Conservation (phyloP, 257 asterid genomes). For the Salvia splendens region DNA sequence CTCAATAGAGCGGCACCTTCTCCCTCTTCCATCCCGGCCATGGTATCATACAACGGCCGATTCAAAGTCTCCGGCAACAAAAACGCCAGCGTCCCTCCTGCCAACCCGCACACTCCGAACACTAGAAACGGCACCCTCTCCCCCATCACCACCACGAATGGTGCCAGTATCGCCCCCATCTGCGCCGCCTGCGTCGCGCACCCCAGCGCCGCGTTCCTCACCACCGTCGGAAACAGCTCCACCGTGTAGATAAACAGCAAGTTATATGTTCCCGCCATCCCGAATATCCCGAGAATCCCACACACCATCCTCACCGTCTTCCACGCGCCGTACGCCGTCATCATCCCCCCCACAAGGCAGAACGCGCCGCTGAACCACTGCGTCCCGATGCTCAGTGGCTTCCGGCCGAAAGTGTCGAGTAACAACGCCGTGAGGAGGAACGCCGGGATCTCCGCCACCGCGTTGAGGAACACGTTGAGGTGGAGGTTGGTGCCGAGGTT, state of each 20-base stretch:
- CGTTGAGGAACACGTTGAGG: conserved; percentile 67
- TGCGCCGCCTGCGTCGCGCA: conserved; percentile 86
- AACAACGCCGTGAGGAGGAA: conserved; percentile 60
- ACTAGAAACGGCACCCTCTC: conserved; percentile 62
- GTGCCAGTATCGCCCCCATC: conserved; percentile 81
- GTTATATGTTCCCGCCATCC: conserved; percentile 93
- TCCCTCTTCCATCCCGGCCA: conserved; percentile 77
- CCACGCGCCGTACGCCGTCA: conserved; percentile 32
- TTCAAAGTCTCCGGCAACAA: conserved; percentile 78
- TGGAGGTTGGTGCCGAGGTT: conserved; percentile 82
- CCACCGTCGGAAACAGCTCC: conserved; percentile 87
- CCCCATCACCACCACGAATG: conserved; percentile 74
- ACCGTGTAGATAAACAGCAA: conserved; percentile 67
- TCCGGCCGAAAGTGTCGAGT: conserved; percentile 62
- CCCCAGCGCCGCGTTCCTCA: conserved; percentile 85
- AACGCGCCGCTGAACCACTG: conserved; percentile 72
- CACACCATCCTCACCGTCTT: conserved; percentile 24
- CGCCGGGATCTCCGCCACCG: conserved; percentile 87
- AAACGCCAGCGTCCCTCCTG: conserved; percentile 66
- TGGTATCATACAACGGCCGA: conserved; percentile 71
- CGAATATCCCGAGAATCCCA: conserved; percentile 63
- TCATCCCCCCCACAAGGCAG: conserved; percentile 54
- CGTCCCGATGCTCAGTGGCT: conserved; percentile 74
- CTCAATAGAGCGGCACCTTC: conserved; percentile 27
- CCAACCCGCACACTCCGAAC: conserved; percentile 67